Conservation (phyloP, 495 filamentous ascomycete species). For the Talaromyces wortmannii region DNA sequence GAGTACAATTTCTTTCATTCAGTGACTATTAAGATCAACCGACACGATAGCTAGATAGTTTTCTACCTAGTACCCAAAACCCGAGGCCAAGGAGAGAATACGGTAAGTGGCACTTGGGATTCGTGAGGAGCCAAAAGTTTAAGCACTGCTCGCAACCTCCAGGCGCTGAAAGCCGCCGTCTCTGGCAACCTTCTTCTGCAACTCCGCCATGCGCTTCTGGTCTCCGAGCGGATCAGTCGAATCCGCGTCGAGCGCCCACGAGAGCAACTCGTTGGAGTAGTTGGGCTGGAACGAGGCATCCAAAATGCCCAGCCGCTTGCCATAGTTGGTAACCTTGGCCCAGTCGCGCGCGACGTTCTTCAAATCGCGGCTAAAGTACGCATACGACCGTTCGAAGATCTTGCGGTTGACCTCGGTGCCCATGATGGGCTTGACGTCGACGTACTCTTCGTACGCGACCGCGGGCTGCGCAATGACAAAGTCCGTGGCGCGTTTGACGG, state of each 20-base stretch:
- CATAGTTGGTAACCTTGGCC: constrained; percentile 63
- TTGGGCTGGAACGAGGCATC: constrained; percentile 51
- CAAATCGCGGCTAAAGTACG: constrained; percentile 62
- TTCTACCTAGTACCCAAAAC: too few species aligned
- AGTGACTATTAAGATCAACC: too few species aligned
- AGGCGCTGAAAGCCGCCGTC: constrained; percentile 40
- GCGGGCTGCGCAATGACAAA: constrained; percentile 54
- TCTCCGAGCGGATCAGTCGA: constrained; percentile 56
- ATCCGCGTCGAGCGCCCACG: constrained; percentile 53
- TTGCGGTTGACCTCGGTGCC: constrained; percentile 56
- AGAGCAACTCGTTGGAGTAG: constrained; percentile 60
- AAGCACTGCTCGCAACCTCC: constrained; percentile 12
- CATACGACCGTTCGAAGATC: constrained; percentile 67
- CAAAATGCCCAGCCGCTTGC: constrained; percentile 57
- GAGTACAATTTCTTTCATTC: too few species aligned
- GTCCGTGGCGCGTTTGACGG: constrained; percentile 60
- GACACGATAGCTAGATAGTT: too few species aligned
- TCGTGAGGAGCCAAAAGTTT: background rate
- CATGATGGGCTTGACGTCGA: constrained; percentile 64
- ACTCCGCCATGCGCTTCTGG: constrained; percentile 57
- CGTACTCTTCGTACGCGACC: constrained; percentile 53
- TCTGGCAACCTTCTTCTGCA: constrained; percentile 51
- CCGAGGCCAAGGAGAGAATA: background rate
- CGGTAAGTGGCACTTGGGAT: background rate
- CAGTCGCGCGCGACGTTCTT: constrained; percentile 66